Conservation (phyloP, 306 rosid species). For the Elaeagnus macrophylla region DNA sequence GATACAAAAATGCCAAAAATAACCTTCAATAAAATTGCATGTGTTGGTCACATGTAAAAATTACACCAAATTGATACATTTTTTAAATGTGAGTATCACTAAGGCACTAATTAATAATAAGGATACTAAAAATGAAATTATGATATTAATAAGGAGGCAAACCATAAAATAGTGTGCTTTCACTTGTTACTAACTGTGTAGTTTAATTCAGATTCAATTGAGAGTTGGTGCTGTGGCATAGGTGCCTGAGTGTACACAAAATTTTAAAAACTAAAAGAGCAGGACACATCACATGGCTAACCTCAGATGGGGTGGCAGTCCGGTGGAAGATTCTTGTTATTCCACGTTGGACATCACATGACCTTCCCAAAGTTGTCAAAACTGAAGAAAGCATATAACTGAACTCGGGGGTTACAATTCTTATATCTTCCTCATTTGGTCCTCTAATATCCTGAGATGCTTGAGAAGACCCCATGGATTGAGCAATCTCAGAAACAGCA, state of each 20-base stretch:
- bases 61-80: too few species aligned
- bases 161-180: too few species aligned
- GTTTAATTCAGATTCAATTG: neutral
- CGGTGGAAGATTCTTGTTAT: conserved; percentile 79
- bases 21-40: too few species aligned
- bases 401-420: conserved; percentile 38
- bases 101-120: too few species aligned
- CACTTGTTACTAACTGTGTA: neutral
- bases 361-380: conserved; percentile 58
- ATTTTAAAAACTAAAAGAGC: too few species aligned
- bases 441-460: conserved; percentile 26
- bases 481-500: conserved; percentile 84
- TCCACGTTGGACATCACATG: conserved; percentile 85
- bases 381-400: conserved; percentile 56
- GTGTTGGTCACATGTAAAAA: too few species aligned
- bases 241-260: neutral
- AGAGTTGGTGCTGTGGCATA: neutral
- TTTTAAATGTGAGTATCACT: too few species aligned
- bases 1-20: too few species aligned
- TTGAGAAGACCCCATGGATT: conserved; percentile 67
- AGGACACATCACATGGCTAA: conserved; percentile 14
- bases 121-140: too few species aligned
- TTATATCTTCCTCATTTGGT: conserved; percentile 26
- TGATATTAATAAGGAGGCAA: too few species aligned
- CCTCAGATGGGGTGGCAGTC: conserved; percentile 87